Evolutionary conservation across 2,329 filamentous ascomycete species (phyloP).

Genomic region (Aspergillus sp.): DNA sequence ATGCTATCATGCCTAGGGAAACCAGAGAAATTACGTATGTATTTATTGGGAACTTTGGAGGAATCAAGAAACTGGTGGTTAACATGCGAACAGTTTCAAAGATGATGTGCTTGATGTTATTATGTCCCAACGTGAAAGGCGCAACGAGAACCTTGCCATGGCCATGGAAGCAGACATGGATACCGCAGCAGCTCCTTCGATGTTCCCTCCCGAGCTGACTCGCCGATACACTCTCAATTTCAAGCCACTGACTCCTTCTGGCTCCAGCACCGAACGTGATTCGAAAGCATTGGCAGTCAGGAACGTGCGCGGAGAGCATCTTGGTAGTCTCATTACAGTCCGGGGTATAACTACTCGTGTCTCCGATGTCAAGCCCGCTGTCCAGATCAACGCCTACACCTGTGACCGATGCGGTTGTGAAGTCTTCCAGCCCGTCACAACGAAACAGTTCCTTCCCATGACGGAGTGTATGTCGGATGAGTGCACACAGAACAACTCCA

Average conservation of each 20-base stretch:
- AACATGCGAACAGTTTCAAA: slow-evolving; percentile 63
- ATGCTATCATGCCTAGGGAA: slow-evolving; percentile 75
- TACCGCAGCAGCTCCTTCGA: slow-evolving; percentile 59
- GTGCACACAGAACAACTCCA: slow-evolving; percentile 82
- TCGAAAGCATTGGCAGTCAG: slow-evolving; percentile 76
- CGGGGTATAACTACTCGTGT: slow-evolving; percentile 91
- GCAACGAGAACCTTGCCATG: slow-evolving; percentile 69
- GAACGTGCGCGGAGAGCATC: slow-evolving; percentile 84
- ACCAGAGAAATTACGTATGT: slow-evolving; percentile 68
- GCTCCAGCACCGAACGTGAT: slow-evolving; percentile 54
- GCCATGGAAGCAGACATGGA: slow-evolving; percentile 61
- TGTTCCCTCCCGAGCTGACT: slow-evolving; percentile 87
- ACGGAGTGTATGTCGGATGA: slow-evolving; percentile 82
- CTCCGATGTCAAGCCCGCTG: slow-evolving; percentile 93
- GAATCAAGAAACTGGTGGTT: slow-evolving; percentile 6
- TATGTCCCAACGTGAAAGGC: slow-evolving; percentile 80
- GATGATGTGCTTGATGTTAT: slow-evolving; percentile 96
- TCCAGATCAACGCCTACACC: slow-evolving; percentile 97
- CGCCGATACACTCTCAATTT: slow-evolving; percentile 94
- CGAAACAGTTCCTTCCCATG: slow-evolving; percentile 84
- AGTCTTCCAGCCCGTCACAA: slow-evolving; percentile 91
- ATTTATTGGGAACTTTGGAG: not conserved
- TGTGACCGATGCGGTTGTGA: slow-evolving; percentile 95
- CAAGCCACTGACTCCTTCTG: slow-evolving; percentile 74
- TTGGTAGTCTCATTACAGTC: slow-evolving; percentile 88